Evolutionary conservation across 2,329 filamentous ascomycete species (phyloP).

Genomic region (Periconia sp.): DNA sequence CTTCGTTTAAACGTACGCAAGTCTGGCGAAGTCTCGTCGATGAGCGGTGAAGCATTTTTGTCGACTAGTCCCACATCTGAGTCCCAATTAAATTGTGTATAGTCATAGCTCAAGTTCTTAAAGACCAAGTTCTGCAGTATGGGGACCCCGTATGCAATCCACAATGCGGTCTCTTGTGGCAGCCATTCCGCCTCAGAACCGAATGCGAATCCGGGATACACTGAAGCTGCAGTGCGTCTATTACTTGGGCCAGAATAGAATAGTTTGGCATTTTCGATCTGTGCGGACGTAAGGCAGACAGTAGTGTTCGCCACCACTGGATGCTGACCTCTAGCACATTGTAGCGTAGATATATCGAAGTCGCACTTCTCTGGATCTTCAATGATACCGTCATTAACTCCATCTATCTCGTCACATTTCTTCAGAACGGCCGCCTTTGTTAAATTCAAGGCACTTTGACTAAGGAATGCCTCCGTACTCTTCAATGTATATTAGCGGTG

Average conservation of each 20-base stretch:
- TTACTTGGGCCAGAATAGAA: constrained; percentile 41
- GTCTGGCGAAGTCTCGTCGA: constrained; percentile 46
- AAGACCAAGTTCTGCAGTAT: constrained; percentile 53
- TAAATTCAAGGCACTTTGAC: constrained; percentile 39
- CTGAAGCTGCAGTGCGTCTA: constrained; percentile 1
- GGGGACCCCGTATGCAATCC: constrained; percentile 44
- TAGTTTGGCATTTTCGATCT: constrained; percentile 37
- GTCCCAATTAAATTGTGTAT: constrained; percentile 45
- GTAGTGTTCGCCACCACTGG: constrained; percentile 8
- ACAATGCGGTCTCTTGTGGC: constrained; percentile 42
- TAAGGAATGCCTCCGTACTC: constrained; percentile 16
- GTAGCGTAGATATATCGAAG: constrained; percentile 42
- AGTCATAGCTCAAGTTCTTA: constrained; percentile 44
- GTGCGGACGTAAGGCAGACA: constrained; percentile 38
- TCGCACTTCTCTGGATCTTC: constrained; percentile 47
- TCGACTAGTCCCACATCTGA: constrained; percentile 44
- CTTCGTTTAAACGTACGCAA: constrained; percentile 33
- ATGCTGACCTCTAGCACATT: constrained; percentile 22
- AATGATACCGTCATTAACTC: constrained; percentile 46
- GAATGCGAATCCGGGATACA: constrained; percentile 51
- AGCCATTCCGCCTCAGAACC: constrained; percentile 50
- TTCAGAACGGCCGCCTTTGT: constrained; percentile 42
- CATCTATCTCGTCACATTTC: constrained; percentile 49
- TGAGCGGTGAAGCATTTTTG: constrained; percentile 37
- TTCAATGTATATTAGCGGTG: neutral